A percentile compares a stretch with the other conserved stretches of the same genome.
These are phyloP conservation scores for Rosa lucieae DNA, from an alignment of 306 rosid genomes.

Conservation along the genomic window DNA sequence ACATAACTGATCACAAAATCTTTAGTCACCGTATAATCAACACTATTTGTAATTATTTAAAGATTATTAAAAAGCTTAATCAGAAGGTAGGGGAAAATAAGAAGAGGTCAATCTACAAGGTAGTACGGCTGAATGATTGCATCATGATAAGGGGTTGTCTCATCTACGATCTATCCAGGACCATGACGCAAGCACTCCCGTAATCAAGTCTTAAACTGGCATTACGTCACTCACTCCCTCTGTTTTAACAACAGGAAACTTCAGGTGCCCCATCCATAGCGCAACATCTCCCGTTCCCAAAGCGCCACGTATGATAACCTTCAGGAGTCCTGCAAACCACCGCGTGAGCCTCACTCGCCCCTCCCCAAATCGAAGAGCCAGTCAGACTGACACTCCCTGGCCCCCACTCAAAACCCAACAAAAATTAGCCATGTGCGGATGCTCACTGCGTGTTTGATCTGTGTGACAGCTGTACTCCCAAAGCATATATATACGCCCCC, in stretches of 20 bases:
- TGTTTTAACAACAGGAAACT: not conserved
- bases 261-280: not conserved
- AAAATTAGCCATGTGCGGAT: not conserved
- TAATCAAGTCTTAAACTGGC: too few relatives aligned
- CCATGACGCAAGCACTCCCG: not conserved
- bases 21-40: too few relatives aligned
- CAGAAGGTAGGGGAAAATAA: too few relatives aligned
- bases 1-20: too few relatives aligned
- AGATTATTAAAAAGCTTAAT: too few relatives aligned
- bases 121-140: too few relatives aligned
- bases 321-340: not conserved
- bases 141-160: too few relatives aligned
- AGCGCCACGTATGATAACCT: not conserved
- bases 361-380: not conserved
- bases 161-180: too few relatives aligned
- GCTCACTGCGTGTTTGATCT: not conserved
- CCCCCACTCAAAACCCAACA: not conserved
- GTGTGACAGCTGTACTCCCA: slow-evolving; percentile 14
- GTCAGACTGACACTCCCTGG: not conserved
- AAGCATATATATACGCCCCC: slow-evolving; percentile 37
- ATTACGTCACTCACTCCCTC: too few relatives aligned
- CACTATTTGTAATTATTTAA: too few relatives aligned
- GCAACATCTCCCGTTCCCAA: not conserved
- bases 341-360: not conserved
- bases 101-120: too few relatives aligned